These are phyloP conservation scores for Hypholoma sublateritium DNA, from an alignment of 768 basidiomycete genomes.

Conservation along the genomic window DNA sequence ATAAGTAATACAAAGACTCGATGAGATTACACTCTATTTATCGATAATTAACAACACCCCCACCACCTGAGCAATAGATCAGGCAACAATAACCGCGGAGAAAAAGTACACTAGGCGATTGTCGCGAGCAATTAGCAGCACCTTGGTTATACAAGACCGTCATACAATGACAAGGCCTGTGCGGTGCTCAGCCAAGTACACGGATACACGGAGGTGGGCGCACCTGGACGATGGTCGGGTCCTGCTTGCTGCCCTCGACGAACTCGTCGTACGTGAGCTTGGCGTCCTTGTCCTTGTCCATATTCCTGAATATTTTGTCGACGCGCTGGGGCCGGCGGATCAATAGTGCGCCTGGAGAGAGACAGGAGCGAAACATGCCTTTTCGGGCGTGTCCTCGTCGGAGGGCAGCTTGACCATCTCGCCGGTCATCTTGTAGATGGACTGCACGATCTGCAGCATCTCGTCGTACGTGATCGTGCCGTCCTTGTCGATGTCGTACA, in stretches of 20 bases:
- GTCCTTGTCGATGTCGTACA: slow-evolving; percentile 99
- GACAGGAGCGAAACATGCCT: slow-evolving; percentile 48
- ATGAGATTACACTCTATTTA: background rate
- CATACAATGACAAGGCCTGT: slow-evolving; percentile 92
- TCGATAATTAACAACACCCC: background rate
- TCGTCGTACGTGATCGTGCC: slow-evolving; percentile 98
- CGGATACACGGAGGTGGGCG: slow-evolving; percentile 12
- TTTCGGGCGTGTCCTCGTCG: slow-evolving; percentile 99
- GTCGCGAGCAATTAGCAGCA: background rate
- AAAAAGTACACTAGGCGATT: slow-evolving; percentile 5
- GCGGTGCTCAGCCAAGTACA: background rate
- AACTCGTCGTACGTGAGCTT: slow-evolving; percentile 95
- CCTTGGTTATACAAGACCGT: slow-evolving; percentile 76
- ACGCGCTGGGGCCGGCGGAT: slow-evolving; percentile 64
- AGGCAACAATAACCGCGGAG: slow-evolving; percentile 1
- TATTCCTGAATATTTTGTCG: slow-evolving; percentile 97
- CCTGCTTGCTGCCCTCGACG: slow-evolving; percentile 97
- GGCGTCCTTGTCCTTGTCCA: slow-evolving; percentile 96
- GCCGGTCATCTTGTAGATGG: slow-evolving; percentile 99
- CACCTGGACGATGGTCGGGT: slow-evolving; percentile 98
- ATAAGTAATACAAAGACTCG: background rate
- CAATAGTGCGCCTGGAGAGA: background rate
- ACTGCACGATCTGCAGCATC: slow-evolving; percentile 97
- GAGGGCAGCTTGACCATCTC: slow-evolving; percentile 98
- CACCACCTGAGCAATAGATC: background rate